Conservation (phyloP, 2,329 filamentous ascomycete species). For the Penicillium sp. region DNA sequence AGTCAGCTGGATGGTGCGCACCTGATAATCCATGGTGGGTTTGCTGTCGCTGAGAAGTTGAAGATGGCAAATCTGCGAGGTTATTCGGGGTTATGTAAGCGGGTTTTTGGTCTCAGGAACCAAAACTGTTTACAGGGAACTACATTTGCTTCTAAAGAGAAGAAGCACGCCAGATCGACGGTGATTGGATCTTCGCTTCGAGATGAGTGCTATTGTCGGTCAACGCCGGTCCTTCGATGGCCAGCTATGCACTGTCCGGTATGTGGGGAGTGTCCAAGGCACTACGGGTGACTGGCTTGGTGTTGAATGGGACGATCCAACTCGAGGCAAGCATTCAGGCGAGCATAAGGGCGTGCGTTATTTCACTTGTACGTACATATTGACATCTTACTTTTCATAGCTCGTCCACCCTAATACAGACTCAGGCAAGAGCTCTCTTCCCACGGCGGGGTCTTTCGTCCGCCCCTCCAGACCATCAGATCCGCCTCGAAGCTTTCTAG, state of each 20-base stretch:
- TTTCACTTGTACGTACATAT: constrained; percentile 61
- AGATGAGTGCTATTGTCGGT: constrained; percentile 44
- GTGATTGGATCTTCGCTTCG: background rate
- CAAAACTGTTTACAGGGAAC: background rate
- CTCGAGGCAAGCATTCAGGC: constrained; percentile 84
- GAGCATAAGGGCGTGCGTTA: constrained; percentile 72
- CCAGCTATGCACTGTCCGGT: constrained; percentile 76
- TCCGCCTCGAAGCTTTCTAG: constrained; percentile 63
- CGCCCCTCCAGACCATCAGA: constrained; percentile 69
- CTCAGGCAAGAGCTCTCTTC: constrained; percentile 55
- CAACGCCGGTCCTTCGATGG: constrained; percentile 75
- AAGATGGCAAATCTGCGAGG: constrained; percentile 10
- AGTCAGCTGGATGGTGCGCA: background rate
- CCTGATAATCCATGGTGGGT: constrained; percentile 7
- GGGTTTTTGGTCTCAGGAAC: background rate
- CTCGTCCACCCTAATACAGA: constrained; percentile 11
- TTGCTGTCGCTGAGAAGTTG: constrained; percentile 6
- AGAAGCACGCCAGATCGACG: too few species aligned
- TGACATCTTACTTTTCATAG: background rate
- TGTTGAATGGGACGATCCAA: constrained; percentile 90
- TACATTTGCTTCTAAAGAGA: background rate
- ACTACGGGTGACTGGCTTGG: constrained; percentile 80
- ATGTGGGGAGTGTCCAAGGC: constrained; percentile 68
- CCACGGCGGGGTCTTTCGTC: constrained; percentile 79
- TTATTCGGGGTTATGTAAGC: constrained; percentile 25